Evolutionary conservation across 208 protist genomes (phyloP), one percentile per base, ranked within the genome.

Genomic region (Leishmania arabica): DNA sequence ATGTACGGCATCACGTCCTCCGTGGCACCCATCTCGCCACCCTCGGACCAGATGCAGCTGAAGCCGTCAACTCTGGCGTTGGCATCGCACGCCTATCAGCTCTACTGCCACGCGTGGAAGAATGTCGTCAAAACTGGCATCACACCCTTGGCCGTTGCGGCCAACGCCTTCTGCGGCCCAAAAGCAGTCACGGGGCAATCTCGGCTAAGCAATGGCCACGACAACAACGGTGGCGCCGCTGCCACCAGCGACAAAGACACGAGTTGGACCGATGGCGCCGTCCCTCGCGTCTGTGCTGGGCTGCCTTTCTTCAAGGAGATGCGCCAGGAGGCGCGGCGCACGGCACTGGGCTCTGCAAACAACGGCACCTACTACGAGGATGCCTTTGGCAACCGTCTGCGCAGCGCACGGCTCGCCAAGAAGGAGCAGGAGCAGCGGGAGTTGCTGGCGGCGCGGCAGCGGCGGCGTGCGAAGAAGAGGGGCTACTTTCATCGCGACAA

Each of bases 401-500:
- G 93, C 81, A 97, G 93, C 77, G 89, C 91, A 21, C 91, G 93
- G 2, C 79, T 95, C 11, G 93, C 93, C 27, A 76, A 88, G 70
- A 94, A 93, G 75, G 88, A 94, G 80, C 86, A 82, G 11, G 86
- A 88, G 75, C 54, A 81, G 34, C 90, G 78, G 37, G 83, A 86
- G 24, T 49, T 84, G 58, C 83, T 84, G 42, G 86, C 84, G 19
- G 87, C 84, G 34, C 79, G 73, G 65, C 82, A 84, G 62, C 84
- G 85, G n/a, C 82, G 81, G 69, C 80, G 81, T 27, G 88, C 85
- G 65, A 87, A 82, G 84, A 81, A 78, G 24, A 90, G 84, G 56
- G 93, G 93, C 60, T 97, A 97, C 83, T 97, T 95, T 75, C 78
- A 89, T 31, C 86, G 91, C 49, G 79, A 83, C 37, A 81, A 83